Conservation (phyloP, 108 stramenopile genomes). For the Cyclotella baltica region DNA sequence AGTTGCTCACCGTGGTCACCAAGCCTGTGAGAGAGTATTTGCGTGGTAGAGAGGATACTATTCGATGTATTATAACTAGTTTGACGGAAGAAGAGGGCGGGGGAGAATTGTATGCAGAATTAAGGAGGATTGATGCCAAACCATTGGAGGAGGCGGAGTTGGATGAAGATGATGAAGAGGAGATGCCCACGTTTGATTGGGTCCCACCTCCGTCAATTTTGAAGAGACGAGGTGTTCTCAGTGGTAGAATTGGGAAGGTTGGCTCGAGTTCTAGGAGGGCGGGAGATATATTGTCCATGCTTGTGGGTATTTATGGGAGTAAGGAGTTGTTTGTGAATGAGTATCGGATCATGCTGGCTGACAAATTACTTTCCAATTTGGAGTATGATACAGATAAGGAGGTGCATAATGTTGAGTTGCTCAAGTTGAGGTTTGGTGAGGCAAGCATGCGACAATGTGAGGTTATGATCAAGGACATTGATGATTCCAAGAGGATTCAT, state of each 20-base stretch:
- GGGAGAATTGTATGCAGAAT: conserved; percentile 95
- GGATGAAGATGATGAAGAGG: conserved; percentile 76
- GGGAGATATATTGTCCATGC: conserved; percentile 93
- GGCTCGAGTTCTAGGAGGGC: conserved; percentile 42
- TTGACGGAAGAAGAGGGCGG: conserved; percentile 92
- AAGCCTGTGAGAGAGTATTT: conserved; percentile 91
- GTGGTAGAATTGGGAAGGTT: conserved; percentile 48
- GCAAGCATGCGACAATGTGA: conserved; percentile 92
- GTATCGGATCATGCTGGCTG: conserved; percentile 95
- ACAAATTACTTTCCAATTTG: conserved; percentile 90
- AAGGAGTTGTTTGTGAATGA: conserved; percentile 98
- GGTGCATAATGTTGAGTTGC: conserved; percentile 94
- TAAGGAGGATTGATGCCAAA: conserved; percentile 86
- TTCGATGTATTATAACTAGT: conserved; percentile 96
- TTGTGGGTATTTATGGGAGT: conserved; percentile 98
- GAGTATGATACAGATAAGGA: conserved; percentile 93
- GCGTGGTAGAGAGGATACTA: conserved; percentile 84
- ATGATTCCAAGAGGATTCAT: conserved; percentile 94
- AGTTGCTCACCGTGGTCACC: conserved; percentile 86
- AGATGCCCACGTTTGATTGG: conserved; percentile 77
- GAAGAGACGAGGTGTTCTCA: conserved; percentile 60
- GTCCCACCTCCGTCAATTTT: conserved; percentile 78
- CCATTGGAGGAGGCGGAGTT: conserved; percentile 75
- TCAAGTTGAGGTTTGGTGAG: conserved; percentile 97
- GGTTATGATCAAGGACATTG: conserved; percentile 97